Evolutionary conservation across 805 yeast genomes (phyloP).

Genomic region (Kodamaea sagamina): DNA sequence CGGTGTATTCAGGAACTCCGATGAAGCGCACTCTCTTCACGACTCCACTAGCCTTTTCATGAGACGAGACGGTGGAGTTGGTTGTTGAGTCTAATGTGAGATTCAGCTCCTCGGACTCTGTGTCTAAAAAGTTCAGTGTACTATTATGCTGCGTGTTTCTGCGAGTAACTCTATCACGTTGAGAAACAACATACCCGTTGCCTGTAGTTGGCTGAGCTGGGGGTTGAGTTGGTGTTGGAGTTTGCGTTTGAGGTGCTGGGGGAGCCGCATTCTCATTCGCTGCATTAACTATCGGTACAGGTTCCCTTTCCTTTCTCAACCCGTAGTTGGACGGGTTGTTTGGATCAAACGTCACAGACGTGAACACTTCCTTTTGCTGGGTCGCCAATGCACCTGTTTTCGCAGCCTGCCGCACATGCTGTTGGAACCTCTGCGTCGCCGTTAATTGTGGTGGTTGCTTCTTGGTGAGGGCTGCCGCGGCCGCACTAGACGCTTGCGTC

Average conservation of each 20-base stretch:
- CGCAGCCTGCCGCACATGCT: slow-evolving; percentile 40
- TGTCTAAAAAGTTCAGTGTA: slow-evolving; percentile 9
- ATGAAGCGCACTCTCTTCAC: slow-evolving; percentile 51
- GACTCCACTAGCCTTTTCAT: slow-evolving; percentile 1
- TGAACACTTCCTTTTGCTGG: slow-evolving; percentile 38
- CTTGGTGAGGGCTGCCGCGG: slow-evolving; percentile 12
- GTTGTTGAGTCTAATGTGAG: slow-evolving; percentile 8
- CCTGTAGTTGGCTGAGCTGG: slow-evolving; percentile 1
- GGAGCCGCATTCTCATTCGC: neutral
- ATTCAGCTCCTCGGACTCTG: slow-evolving; percentile 11
- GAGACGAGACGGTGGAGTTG: slow-evolving; percentile 12
- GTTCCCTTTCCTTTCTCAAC: slow-evolving; percentile 14
- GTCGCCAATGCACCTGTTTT: slow-evolving; percentile 39
- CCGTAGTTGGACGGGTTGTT: slow-evolving; percentile 30
- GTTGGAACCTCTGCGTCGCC: slow-evolving; percentile 43
- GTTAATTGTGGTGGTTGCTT: slow-evolving; percentile 23
- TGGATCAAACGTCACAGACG: slow-evolving; percentile 43
- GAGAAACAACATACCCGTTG: slow-evolving; percentile 1
- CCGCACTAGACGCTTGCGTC: slow-evolving; percentile 11
- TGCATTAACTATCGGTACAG: neutral
- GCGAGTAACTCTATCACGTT: slow-evolving; percentile 28
- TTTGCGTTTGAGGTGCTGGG: neutral
- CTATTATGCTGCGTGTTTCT: slow-evolving; percentile 36
- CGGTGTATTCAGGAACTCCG: slow-evolving; percentile 53
- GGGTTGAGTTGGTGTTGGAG: slow-evolving; percentile 1